These are phyloP conservation scores for Brassica balearica DNA, from an alignment of 441 rosid genomes.

Conservation along the genomic window DNA sequence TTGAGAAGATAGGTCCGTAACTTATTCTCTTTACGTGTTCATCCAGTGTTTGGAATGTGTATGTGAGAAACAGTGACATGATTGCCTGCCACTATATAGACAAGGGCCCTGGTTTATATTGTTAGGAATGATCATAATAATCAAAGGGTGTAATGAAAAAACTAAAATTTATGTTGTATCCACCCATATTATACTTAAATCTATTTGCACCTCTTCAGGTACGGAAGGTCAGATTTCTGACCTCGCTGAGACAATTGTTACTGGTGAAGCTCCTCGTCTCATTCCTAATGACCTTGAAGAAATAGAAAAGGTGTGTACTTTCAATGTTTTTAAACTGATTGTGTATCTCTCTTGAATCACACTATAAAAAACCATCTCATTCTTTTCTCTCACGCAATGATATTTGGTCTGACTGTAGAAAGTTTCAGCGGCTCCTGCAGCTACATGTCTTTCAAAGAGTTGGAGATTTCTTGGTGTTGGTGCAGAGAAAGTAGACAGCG, in stretches of 20 bases:
- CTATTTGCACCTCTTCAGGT: constrained; percentile 59
- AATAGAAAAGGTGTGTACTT: constrained; percentile 57
- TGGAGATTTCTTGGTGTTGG: constrained; percentile 46
- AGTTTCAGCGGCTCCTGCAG: constrained; percentile 28
- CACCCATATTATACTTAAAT: neutral
- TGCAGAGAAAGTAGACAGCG: constrained; percentile 38
- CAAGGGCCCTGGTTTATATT: constrained; percentile 7
- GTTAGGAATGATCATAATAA: constrained; percentile 6
- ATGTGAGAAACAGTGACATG: constrained; percentile 4
- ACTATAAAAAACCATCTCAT: constrained; percentile 4
- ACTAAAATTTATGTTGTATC: neutral
- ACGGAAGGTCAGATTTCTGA: constrained; percentile 63
- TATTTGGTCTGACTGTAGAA: constrained; percentile 29
- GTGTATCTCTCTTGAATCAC: neutral
- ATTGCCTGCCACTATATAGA: constrained; percentile 16
- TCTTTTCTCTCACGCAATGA: neutral
- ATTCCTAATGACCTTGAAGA: constrained; percentile 33
- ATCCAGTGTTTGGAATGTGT: constrained; percentile 11
- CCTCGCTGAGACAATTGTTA: constrained; percentile 81
- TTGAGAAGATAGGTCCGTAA: constrained; percentile 80
- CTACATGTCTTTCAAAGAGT: constrained; percentile 41
- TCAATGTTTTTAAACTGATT: neutral
- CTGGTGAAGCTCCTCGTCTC: constrained; percentile 54
- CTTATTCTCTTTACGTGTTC: constrained; percentile 28
- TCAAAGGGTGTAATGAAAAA: constrained; percentile 6